phyloP scores from a whole-genome alignment of 192 early-diverging fungal species.

The Backusella westeae region DNA sequence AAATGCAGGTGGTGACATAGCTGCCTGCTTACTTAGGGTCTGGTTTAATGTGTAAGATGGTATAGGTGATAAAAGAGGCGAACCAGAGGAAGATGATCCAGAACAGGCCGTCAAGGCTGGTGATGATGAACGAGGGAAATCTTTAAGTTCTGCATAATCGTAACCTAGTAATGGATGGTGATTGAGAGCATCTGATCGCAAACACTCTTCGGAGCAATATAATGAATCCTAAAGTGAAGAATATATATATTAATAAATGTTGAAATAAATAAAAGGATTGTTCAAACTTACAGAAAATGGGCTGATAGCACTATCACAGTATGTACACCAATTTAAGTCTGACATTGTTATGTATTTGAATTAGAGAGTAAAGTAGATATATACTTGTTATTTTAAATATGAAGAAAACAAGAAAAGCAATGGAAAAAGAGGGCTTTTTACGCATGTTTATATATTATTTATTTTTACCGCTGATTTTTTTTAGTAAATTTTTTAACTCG shows the following conservation, averaged over 20 bases:
- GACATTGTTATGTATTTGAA: neutral
- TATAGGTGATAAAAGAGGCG: conserved; percentile 5
- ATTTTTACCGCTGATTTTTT: neutral
- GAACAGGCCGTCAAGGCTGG: conserved; percentile 18
- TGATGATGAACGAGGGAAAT: conserved; percentile 33
- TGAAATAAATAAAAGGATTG: neutral
- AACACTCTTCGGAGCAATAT: conserved; percentile 37
- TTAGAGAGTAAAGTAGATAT: neutral
- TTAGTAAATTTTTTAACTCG: conserved; percentile 7
- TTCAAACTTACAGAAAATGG: neutral
- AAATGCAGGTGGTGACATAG: conserved; percentile 11
- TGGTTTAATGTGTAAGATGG: conserved; percentile 10
- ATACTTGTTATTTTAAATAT: neutral
- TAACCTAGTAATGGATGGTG: conserved; percentile 37
- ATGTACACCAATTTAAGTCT: neutral
- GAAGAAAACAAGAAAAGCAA: conserved; percentile 1
- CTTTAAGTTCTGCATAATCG: conserved; percentile 33
- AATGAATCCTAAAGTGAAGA: conserved; percentile 29
- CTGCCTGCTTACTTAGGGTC: neutral
- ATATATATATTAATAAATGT: neutral
- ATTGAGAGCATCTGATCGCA: conserved; percentile 27
- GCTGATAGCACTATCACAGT: neutral
- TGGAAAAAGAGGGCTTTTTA: neutral
- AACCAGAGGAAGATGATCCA: conserved; percentile 10
- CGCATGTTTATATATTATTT: neutral